Conservation (phyloP, 2,329 filamentous ascomycete genomes). For the Clonostachys rhizophaga region DNA sequence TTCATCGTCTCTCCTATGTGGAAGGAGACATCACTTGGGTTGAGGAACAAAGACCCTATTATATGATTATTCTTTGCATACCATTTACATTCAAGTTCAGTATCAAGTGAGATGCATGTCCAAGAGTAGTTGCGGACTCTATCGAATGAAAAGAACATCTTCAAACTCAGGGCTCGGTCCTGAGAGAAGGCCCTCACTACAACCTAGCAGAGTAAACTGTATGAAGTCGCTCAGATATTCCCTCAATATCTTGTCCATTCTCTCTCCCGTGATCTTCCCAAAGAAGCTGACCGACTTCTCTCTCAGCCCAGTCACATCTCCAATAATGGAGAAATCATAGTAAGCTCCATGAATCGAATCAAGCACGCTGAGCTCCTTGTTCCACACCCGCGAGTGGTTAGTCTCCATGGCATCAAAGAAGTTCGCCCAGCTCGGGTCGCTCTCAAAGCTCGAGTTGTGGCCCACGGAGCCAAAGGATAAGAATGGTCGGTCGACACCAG, state of each 20-base stretch:
- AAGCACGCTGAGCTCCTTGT: constrained; percentile 16
- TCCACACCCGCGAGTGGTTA: constrained; percentile 15
- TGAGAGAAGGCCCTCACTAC: constrained; percentile 8
- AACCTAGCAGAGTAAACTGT: constrained; percentile 12
- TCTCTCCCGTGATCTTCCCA: constrained; percentile 16
- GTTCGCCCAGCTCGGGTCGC: constrained; percentile 13
- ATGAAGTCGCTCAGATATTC: constrained; percentile 20
- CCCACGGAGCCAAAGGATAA: constrained; percentile 18
- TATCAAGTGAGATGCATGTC: no score
- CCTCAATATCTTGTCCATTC: constrained; percentile 16
- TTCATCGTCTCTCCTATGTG: no score
- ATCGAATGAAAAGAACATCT: constrained; percentile 3
- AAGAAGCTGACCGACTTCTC: constrained; percentile 9
- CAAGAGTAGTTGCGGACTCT: no score
- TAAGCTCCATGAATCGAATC: constrained; percentile 20
- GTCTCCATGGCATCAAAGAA: constrained; percentile 13
- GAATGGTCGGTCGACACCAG: constrained; percentile 18
- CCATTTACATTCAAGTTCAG: no score
- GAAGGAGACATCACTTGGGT: no score
- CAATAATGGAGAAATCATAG: constrained; percentile 17
- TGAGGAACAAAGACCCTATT: no score
- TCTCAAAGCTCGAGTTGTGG: constrained; percentile 11
- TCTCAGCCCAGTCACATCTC: constrained; percentile 12
- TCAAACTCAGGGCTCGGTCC: constrained; percentile 4
- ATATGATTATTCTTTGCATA: no score